Evolutionary conservation across 345 rosid genomes (phyloP), one percentile per base, ranked within the genome.

Genomic region (Garcia nutans): DNA sequence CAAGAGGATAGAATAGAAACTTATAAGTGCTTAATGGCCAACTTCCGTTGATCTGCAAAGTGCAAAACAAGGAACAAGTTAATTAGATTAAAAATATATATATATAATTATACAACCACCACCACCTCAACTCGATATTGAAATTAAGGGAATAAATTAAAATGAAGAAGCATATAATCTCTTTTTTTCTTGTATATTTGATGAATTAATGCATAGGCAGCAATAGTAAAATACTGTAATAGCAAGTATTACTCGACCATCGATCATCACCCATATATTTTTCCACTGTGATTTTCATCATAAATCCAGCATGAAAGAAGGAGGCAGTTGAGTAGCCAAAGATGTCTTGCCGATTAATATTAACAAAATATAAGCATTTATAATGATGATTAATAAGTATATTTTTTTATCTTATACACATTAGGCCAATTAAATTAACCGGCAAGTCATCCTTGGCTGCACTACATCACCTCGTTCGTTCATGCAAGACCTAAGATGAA

Each of bases 391-490:
- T 47, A 47, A 8, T 10, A 9, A 47, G 50, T 37, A 37, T 37
- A 5, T 0, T 37, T 37, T 6, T 37, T 37, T 37, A 37, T 37
- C 41, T 37, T 37, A 37, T 37, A 37, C 6, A 37, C 41, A 37
- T 37, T 37, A 37, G 41, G 41, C 41, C 5, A 37, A 37, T 37
- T 37, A 5, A 5, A 47, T 5, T 44, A 41, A 67, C 84, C 94
- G 94, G 94, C 92, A 90, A 90, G 92, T 90, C 94, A 90, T 90
- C 92, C 94, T 90, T 90, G 92, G 92, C 94, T 90, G 84, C 82
- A 80, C 77, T 74, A 79, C 85, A 67, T 66, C 20, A 33, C 78
- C 90, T 84, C 85, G 64, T 80, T 77, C 72, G 71, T 88, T 64
- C 93, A 89, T 85, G 91, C 88, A 85, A 88, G 89, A 83, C 82